Evolutionary conservation across 208 protist species (phyloP).

Genomic region (Leishmania tropica): DNA sequence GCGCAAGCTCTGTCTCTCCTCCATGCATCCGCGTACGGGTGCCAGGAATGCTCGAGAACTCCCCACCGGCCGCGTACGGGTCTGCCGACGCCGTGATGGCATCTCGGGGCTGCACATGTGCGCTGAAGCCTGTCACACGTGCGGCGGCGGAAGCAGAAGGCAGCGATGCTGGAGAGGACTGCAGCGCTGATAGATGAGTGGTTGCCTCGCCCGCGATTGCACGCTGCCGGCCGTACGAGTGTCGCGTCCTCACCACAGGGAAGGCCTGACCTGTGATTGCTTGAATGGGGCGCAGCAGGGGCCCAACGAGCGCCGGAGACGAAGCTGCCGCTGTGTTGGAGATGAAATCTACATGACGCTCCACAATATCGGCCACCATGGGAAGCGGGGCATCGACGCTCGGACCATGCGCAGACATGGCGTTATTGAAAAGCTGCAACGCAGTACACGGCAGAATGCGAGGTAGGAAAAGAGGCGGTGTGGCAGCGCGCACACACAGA

Average conservation of each 20-base stretch:
- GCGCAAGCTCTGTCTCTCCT: neutral
- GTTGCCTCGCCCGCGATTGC: neutral
- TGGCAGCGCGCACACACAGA: neutral
- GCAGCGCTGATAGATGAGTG: neutral
- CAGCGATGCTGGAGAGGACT: neutral
- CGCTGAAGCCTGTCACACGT: conserved; percentile 23
- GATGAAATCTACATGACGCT: conserved; percentile 19
- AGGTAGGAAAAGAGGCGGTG: neutral
- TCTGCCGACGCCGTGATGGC: neutral
- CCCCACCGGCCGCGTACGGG: neutral
- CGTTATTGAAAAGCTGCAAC: conserved; percentile 1
- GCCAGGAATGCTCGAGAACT: neutral
- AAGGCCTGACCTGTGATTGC: conserved; percentile 49
- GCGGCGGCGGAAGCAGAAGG: no score
- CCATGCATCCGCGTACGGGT: neutral
- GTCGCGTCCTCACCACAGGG: conserved; percentile 21
- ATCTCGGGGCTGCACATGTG: conserved; percentile 50
- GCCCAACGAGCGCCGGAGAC: neutral
- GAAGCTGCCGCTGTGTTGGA: neutral
- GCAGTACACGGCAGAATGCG: neutral
- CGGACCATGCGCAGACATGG: neutral
- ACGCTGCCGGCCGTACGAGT: conserved; percentile 30
- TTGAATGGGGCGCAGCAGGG: conserved; percentile 40
- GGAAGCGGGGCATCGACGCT: conserved; percentile 1
- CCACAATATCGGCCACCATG: conserved; percentile 44